phyloP scores from a whole-genome alignment of 2,329 filamentous ascomycete species.

The Pseudogymnoascus sp. region DNA sequence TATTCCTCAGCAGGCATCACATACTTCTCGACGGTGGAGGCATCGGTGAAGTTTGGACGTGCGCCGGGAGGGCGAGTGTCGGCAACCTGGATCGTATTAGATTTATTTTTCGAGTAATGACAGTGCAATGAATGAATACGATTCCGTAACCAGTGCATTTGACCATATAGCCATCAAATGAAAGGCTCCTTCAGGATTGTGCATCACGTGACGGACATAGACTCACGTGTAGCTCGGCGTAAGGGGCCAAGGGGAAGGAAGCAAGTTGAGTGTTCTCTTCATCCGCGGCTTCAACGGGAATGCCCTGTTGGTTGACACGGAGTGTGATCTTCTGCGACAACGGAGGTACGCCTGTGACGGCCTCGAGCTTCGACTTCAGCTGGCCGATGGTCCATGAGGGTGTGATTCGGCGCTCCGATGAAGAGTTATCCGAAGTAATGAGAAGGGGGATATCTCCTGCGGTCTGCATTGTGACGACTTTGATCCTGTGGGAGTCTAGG shows the following conservation, averaged over 20 bases:
- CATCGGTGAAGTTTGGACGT: conserved; percentile 74
- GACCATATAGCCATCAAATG: not conserved
- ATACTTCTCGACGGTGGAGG: conserved; percentile 79
- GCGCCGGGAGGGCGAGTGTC: conserved; percentile 72
- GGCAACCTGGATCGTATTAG: conserved; percentile 50
- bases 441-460: conserved; percentile 70
- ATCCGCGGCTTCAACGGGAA: conserved; percentile 61
- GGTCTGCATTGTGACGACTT: conserved; percentile 29
- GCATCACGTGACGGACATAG: not conserved
- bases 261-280: conserved; percentile 64
- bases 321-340: conserved; percentile 68
- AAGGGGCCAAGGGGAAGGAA: conserved; percentile 60
- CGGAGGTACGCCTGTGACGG: conserved; percentile 85
- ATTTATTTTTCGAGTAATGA: not conserved
- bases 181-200: not conserved
- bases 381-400: conserved; percentile 84
- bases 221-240: conserved; percentile 76
- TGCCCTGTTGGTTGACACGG: conserved; percentile 55
- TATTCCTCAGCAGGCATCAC: conserved; percentile 81
- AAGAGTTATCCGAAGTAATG: conserved; percentile 67
- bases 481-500: not conserved
- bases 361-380: conserved; percentile 81
- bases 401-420: conserved; percentile 83
- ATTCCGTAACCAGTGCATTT: not conserved
- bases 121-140: not conserved